phyloP scores from a whole-genome alignment of 2,329 filamentous ascomycete species.

The Orbilia ellipsospora region DNA sequence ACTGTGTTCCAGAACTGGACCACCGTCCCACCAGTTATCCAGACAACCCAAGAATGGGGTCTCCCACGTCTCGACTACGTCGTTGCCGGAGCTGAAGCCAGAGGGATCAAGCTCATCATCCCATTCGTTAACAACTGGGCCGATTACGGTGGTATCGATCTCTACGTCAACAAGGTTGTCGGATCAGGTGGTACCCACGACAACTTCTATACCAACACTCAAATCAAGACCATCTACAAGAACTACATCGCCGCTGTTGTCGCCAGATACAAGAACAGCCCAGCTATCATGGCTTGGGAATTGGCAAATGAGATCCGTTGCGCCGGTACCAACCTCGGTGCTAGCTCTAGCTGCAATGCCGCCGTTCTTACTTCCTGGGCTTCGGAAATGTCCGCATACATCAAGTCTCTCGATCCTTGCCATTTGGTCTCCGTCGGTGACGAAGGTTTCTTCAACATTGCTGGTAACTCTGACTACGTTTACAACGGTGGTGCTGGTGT shows the following conservation, averaged over 20 bases:
- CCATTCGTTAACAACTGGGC: constrained; percentile 77
- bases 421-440: constrained; percentile 70
- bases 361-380: constrained; percentile 66
- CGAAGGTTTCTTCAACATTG: constrained; percentile 64
- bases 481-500: constrained; percentile 66
- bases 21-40: constrained; percentile 45
- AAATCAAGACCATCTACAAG: constrained; percentile 71
- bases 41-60: constrained; percentile 59
- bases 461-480: constrained; percentile 63
- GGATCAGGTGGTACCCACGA: constrained; percentile 66
- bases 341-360: constrained; percentile 63
- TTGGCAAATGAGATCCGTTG: constrained; percentile 72
- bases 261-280: constrained; percentile 69
- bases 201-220: constrained; percentile 70
- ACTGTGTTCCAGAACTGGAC: constrained; percentile 54
- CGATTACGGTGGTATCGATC: constrained; percentile 73
- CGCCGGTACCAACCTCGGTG: constrained; percentile 64
- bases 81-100: constrained; percentile 70
- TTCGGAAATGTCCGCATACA: constrained; percentile 68
- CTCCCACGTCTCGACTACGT: constrained; percentile 74
- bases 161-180: constrained; percentile 62
- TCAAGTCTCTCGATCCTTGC: constrained; percentile 67
- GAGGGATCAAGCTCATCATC: constrained; percentile 73
- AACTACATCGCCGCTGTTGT: constrained; percentile 72
- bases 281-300: constrained; percentile 75